Evolutionary conservation across 176 grass and related monocot species (phyloP), one percentile per base, ranked within the genome.

Genomic region (Aegilops umbellulata): DNA sequence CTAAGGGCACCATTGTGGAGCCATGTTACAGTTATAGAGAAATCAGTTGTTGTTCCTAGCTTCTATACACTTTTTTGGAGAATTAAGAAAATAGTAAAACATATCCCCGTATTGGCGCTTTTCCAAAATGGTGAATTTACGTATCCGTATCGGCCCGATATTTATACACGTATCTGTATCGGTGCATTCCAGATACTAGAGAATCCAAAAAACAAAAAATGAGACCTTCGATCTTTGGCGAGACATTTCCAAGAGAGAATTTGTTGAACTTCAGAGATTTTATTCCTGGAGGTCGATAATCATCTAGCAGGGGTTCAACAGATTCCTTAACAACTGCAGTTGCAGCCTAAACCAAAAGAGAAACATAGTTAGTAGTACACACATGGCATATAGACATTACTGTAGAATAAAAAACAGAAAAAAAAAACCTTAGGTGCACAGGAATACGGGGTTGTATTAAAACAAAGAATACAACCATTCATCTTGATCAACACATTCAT

Each of bases 201-300:
- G 65, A 74, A 42, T 15, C 34, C 14, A 5, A 17, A 74, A 80
- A 36, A 7, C 65, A 41, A 79, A 83, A 81, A 60, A 38, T 32
- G 69, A 86, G 69, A 98, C 96, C 96, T 98, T 98, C 97, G 42
- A 98, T 94, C 80, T 98, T 95, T 78, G 97, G 97, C n/a, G 97
- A 79, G 23, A 98, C 94, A 68, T 85, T 90, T 87, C 97, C 97
- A 82, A 98, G 97, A 72, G 84, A 94, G 81, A 98, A 93, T 86
- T 98, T 98, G 82, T 85, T 94, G 90, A 98, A 98, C 86, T 98
- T 98, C 78, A 98, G 67, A 35, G 97, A 95, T 85, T 95, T 89
- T 86, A 98, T 98, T 92, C 92, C 97, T 88, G 97, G 58, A 80
- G 97, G 88, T 65, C 94, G 89, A 86, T 98, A 98, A 85, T 98